Conservation (phyloP, 768 basidiomycete species). For the Coprinopsis marcescibilis region DNA sequence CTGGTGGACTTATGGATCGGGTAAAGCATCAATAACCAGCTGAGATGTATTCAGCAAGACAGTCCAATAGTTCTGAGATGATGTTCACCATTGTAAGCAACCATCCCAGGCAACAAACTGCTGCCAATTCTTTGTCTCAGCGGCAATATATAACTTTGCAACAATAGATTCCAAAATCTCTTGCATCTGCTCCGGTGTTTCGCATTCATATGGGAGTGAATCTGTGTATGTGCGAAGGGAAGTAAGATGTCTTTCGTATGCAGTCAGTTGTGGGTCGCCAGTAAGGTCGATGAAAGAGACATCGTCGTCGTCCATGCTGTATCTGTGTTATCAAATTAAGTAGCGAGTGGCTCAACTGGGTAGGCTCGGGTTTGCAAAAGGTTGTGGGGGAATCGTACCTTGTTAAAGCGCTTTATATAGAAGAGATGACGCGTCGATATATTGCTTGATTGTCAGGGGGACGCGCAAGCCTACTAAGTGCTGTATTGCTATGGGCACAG, state of each 20-base stretch:
- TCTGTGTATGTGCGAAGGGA: constrained; percentile 62
- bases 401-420: constrained; percentile 3
- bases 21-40: constrained; percentile 80
- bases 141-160: constrained; percentile 61
- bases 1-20: constrained; percentile 66
- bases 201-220: constrained; percentile 68
- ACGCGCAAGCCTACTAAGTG: constrained; percentile 1
- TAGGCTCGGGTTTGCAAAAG: neutral
- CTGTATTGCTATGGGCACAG: neutral
- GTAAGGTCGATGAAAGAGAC: constrained; percentile 37
- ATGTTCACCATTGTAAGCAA: constrained; percentile 64
- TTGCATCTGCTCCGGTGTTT: constrained; percentile 68
- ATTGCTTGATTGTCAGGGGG: neutral
- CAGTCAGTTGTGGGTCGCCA: constrained; percentile 32
- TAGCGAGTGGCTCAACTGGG: constrained; percentile 2
- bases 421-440: neutral
- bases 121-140: constrained; percentile 72
- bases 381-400: too few species aligned
- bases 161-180: constrained; percentile 62
- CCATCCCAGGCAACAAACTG: constrained; percentile 74
- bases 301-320: constrained; percentile 56
- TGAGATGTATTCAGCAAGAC: constrained; percentile 20
- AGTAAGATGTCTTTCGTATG: constrained; percentile 52
- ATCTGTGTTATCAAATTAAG: neutral
- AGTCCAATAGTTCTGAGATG: neutral